Percentiles rank a stretch among this genome's conserved stretches.
Conservation (phyloP, 805 yeast genomes). For the Saccharomycopsis sp. region DNA sequence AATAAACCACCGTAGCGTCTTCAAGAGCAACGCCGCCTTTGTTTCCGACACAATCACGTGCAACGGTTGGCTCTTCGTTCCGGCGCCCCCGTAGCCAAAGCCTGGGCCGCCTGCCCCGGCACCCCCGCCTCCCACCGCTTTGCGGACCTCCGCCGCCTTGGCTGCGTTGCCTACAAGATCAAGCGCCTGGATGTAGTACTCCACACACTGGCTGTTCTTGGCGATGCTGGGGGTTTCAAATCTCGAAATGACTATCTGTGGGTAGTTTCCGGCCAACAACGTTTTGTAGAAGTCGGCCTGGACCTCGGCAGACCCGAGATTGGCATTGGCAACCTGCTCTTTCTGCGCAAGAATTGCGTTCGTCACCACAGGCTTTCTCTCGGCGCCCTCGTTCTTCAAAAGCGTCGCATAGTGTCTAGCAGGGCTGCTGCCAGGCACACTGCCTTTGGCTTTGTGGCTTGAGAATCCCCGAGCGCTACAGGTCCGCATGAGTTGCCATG, state of each 20-base stretch:
- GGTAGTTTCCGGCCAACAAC: conserved; percentile 73
- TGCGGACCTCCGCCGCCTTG: conserved; percentile 65
- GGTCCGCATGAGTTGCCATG: background rate
- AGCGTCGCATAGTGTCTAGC: background rate
- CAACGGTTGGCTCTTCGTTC: conserved; percentile 74
- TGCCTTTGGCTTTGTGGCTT: background rate
- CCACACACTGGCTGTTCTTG: conserved; percentile 68
- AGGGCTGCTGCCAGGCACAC: background rate
- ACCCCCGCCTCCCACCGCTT: conserved; percentile 32
- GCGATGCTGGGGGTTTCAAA: conserved; percentile 95
- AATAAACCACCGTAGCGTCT: conserved; percentile 84
- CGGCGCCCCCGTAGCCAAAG: conserved; percentile 31
- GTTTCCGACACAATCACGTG: conserved; percentile 93
- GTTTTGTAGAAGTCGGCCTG: conserved; percentile 83
- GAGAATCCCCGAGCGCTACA: background rate
- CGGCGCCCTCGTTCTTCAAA: background rate
- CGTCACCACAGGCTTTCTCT: background rate
- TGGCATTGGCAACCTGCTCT: conserved; percentile 84
- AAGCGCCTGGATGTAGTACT: conserved; percentile 74
- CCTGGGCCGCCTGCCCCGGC: conserved; percentile 20
- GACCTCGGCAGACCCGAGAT: conserved; percentile 54
- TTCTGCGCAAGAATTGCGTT: conserved; percentile 40
- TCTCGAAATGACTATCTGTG: conserved; percentile 93
- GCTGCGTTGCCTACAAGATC: conserved; percentile 67
- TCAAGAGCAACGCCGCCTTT: conserved; percentile 65